Base-by-base conservation (phyloP, 345 rosid species). In the Linum tenue region DNA sequence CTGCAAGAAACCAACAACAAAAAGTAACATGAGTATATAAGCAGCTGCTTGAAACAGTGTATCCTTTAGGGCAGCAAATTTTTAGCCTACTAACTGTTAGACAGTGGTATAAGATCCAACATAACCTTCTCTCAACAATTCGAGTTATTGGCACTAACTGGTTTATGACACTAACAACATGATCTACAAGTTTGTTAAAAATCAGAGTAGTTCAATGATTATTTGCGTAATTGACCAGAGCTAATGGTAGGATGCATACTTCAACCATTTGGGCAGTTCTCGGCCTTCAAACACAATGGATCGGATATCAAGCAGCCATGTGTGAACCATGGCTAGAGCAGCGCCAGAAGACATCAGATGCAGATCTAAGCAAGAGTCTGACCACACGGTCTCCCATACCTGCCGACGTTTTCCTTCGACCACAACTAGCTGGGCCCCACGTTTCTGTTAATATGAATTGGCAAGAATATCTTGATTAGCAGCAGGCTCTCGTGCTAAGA, bases 291-390 rank as follows among this genome's bases (percentile, higher is more conserved):
- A 79, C 51, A 89, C 96, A 37, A 87, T 67, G n/a, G 97, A 76
- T 4, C 85, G 88, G n/a, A 92, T 85, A 70, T 89, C 84, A 59
- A 92, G 83, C 77, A 92, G 67, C 98, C 98, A 92, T 3, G 92
- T 82, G 71, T 89, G 97, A 53, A 92, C 87, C 96, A 92, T 83
- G 53, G 98, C 94, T 1, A 78, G 82, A 64, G 96, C 98, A 59
- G 98, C 96, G 2, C 97, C 98, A 39, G 97, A 90, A 62, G 97
- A 89, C 96, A 89, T 89, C n/a, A 92, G 84, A 75, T 89, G 97
- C 73, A 92, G 82, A 85, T 89, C 98, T 62, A 92, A 80, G 86
- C 92, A 87, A 9, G 98, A 85, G 31, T 88, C 84, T 1, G 94
- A 81, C 98, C 98, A 92, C 42, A 83, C 84, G 64, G 81, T 89